Base-by-base conservation (phyloP, 2,329 filamentous ascomycete species). In the Colletotrichum lentis region DNA sequence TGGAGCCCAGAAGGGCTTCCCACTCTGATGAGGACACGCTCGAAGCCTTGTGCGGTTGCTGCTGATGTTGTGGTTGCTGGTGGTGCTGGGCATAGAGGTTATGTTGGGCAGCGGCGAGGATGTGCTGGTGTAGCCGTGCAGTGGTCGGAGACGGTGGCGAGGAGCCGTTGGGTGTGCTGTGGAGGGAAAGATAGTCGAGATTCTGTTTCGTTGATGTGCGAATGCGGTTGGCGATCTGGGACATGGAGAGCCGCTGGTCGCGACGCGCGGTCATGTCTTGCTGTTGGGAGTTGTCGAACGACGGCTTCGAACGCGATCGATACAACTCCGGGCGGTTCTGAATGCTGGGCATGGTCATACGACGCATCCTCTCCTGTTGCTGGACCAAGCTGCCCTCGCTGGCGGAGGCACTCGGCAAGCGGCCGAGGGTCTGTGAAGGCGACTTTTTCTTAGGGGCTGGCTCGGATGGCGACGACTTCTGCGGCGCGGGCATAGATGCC, bases 1-100 rank as follows among this genome's bases (percentile, higher is more conserved):
- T 88, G 24, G 90, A 90, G 4, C 91, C 90, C 2, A 97, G 84
- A 0, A 97, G 84, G 1, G 90, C 88, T 77, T 97, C 93, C 94
- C 93, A 97, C 73, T 96, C 92, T 0, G 88, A 83, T 10, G 89
- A 81, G 0, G 88, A 88, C 14, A 90, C 84, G 18, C 79, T 80
- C 70, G 74, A 72, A 46, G 79, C 72, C 72, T 84, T 82, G 54
- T 78, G 78, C 46, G 77, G 76, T 27, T 59, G 56, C 43, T 59
- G 56, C n/a, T 24, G 55, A 31, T 35, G 41, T 22, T 57, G 55
- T 5, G 43, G 57, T 20, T 52, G 46, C 18, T 77, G 72, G 47
- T 78, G 78, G 50, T 72, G 77, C 74, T 72, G 74, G 73, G 71
- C 35, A 72, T 81, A 77, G 62, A 80, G 20, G 39, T 41, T 72